Percentiles rank a stretch among this genome's conserved stretches.
phyloP scores from a whole-genome alignment of 2,329 filamentous ascomycete genomes.

The Colletotrichum incanum region DNA sequence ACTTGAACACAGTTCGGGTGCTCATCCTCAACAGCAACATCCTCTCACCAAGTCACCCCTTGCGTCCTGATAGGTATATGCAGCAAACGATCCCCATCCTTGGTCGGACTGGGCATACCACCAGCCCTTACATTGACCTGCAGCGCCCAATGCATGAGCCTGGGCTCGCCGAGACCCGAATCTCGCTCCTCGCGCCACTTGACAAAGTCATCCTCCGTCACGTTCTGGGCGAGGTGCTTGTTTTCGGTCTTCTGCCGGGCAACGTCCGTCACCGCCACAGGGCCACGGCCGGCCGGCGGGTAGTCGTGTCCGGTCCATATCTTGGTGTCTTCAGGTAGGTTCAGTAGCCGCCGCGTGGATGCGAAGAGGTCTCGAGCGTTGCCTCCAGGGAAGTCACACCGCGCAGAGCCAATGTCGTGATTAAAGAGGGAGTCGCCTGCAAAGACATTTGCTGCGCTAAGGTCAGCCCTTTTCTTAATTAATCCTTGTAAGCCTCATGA shows the following conservation, averaged over 20 bases:
- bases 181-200: slow-evolving; percentile 61
- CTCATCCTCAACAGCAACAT: background rate
- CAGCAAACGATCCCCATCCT: slow-evolving; percentile 52
- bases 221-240: slow-evolving; percentile 62
- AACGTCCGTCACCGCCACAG: slow-evolving; percentile 62
- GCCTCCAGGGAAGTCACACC: slow-evolving; percentile 68
- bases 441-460: slow-evolving; percentile 51
- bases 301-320: slow-evolving; percentile 73
- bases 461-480: background rate
- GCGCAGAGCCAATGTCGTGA: slow-evolving; percentile 63
- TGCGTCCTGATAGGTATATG: slow-evolving; percentile 54
- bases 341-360: slow-evolving; percentile 60
- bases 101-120: slow-evolving; percentile 54
- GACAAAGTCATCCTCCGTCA: slow-evolving; percentile 62
- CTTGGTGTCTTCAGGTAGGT: slow-evolving; percentile 59
- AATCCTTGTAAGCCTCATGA: background rate
- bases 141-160: slow-evolving; percentile 65
- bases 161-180: slow-evolving; percentile 58
- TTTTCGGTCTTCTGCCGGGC: slow-evolving; percentile 62
- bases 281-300: slow-evolving; percentile 53
- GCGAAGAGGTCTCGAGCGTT: slow-evolving; percentile 59
- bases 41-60: slow-evolving; percentile 67
- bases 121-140: slow-evolving; percentile 70
- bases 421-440: slow-evolving; percentile 66
- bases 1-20: background rate